Conservation (phyloP, 2,329 filamentous ascomycete genomes). For the Cytospora mali region DNA sequence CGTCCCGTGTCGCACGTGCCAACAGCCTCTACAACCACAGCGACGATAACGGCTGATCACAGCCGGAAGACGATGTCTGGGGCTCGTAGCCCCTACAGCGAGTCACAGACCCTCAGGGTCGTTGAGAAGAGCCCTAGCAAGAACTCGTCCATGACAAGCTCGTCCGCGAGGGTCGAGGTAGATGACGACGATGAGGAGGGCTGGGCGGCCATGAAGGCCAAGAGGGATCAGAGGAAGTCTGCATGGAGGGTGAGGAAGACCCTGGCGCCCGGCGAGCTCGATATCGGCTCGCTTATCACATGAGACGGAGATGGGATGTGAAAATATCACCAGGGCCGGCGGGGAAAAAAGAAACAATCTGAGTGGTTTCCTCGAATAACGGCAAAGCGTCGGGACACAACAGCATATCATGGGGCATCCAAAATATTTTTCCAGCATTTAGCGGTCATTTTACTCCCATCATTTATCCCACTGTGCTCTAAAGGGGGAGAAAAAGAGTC, state of each 20-base stretch:
- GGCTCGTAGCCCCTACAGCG: slow-evolving; percentile 37
- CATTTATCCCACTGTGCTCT: slow-evolving; percentile 10
- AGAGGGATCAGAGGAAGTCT: slow-evolving; percentile 69
- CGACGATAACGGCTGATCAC: slow-evolving; percentile 34
- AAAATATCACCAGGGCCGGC: not conserved
- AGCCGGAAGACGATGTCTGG: slow-evolving; percentile 47
- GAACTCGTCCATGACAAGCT: slow-evolving; percentile 43
- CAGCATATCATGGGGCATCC: slow-evolving; percentile 21
- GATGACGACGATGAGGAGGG: slow-evolving; percentile 70
- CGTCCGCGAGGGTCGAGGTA: slow-evolving; percentile 44
- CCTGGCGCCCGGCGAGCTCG: slow-evolving; percentile 41
- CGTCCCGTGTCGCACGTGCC: slow-evolving; percentile 77
- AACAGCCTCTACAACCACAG: slow-evolving; percentile 34
- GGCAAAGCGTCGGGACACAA: slow-evolving; percentile 17
- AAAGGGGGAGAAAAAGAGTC: not conserved
- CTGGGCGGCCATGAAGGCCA: slow-evolving; percentile 71
- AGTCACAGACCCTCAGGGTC: slow-evolving; percentile 37
- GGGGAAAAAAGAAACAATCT: slow-evolving; percentile 6
- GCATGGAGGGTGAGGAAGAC: slow-evolving; percentile 66
- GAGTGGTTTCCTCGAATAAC: slow-evolving; percentile 1
- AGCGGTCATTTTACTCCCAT: slow-evolving; percentile 16
- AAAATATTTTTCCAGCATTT: slow-evolving; percentile 25
- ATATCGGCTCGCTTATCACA: slow-evolving; percentile 42
- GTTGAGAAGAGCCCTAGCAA: slow-evolving; percentile 33
- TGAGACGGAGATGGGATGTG: slow-evolving; percentile 4